Conservation (phyloP, 1,139 yeast genomes). For the Barnettozyma hawaiiensis region DNA sequence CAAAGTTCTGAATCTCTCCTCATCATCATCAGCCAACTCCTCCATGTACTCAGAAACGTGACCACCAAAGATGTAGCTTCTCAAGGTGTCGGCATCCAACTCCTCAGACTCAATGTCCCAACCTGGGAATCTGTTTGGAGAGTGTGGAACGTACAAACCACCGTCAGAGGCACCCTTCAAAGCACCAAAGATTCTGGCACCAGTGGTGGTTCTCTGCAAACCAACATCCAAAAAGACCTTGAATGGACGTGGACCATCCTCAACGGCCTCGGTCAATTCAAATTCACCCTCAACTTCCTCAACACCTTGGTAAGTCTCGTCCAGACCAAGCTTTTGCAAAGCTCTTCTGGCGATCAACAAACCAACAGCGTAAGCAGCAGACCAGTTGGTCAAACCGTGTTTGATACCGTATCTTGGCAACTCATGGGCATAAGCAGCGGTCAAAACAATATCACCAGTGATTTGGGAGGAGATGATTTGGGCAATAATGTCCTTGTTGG, state of each 20-base stretch:
- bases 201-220: constrained; percentile 99
- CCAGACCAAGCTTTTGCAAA: constrained; percentile 94
- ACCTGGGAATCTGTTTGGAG: constrained; percentile 99
- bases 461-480: constrained; percentile 96
- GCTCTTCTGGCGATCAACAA: constrained; percentile 99
- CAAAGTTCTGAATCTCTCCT: constrained; percentile 95
- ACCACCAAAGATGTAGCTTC: constrained; percentile 99
- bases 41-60: constrained; percentile 99
- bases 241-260: constrained; percentile 99
- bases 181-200: constrained; percentile 99
- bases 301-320: constrained; percentile 97
- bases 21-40: constrained; percentile 99
- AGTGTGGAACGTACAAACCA: constrained; percentile 99
- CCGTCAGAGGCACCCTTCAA: constrained; percentile 99
- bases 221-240: constrained; percentile 99
- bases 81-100: constrained; percentile 94
- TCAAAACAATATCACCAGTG: constrained; percentile 92
- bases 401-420: constrained; percentile 96
- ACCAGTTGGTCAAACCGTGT: constrained; percentile 99
- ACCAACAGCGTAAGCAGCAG: constrained; percentile 99
- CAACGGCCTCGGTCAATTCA: constrained; percentile 97
- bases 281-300: constrained; percentile 99
- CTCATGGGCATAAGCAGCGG: constrained; percentile 99
- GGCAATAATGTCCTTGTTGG: constrained; percentile 98
- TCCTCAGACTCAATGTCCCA: constrained; percentile 99